phyloP scores from a whole-genome alignment of 1,284 basidiomycete genomes.

The Xerocomus nothofagi region DNA sequence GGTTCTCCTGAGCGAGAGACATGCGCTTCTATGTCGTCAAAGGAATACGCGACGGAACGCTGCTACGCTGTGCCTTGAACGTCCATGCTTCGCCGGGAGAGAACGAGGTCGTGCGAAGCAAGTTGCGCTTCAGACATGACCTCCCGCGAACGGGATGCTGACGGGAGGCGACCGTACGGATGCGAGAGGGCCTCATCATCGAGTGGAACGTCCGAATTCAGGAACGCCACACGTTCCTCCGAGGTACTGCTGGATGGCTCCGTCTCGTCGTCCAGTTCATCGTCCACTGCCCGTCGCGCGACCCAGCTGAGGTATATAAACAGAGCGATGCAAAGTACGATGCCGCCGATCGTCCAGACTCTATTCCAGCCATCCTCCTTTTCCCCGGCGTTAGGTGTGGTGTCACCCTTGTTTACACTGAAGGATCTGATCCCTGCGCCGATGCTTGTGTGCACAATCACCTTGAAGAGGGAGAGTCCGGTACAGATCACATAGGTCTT shows the following conservation, averaged over 20 bases:
- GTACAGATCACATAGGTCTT: constrained; percentile 80
- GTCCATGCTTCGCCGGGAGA: constrained; percentile 15
- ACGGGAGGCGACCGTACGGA: constrained; percentile 21
- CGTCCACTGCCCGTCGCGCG: constrained; percentile 78
- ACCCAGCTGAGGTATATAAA: constrained; percentile 79
- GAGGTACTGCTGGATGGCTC: constrained; percentile 38
- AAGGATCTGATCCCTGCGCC: constrained; percentile 84
- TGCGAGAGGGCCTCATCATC: constrained; percentile 25
- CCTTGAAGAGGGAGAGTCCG: constrained; percentile 80
- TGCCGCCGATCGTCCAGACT: constrained; percentile 68
- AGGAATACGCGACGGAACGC: neutral
- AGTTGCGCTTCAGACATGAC: constrained; percentile 32
- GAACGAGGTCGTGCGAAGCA: constrained; percentile 12
- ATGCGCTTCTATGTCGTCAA: neutral
- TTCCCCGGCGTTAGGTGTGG: constrained; percentile 33
- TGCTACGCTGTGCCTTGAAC: constrained; percentile 18
- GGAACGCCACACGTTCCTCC: constrained; percentile 50
- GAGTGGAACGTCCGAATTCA: constrained; percentile 19
- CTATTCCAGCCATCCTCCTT: constrained; percentile 47
- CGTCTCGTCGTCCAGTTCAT: constrained; percentile 63
- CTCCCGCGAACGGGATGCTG: constrained; percentile 24
- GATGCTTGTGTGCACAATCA: constrained; percentile 82
- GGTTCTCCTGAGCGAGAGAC: constrained; percentile 8
- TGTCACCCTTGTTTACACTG: constrained; percentile 56
- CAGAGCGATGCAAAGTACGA: constrained; percentile 72